Evolutionary conservation across 2,329 filamentous ascomycete genomes (phyloP).

Genomic region (Calcarisporium arbuscula): DNA sequence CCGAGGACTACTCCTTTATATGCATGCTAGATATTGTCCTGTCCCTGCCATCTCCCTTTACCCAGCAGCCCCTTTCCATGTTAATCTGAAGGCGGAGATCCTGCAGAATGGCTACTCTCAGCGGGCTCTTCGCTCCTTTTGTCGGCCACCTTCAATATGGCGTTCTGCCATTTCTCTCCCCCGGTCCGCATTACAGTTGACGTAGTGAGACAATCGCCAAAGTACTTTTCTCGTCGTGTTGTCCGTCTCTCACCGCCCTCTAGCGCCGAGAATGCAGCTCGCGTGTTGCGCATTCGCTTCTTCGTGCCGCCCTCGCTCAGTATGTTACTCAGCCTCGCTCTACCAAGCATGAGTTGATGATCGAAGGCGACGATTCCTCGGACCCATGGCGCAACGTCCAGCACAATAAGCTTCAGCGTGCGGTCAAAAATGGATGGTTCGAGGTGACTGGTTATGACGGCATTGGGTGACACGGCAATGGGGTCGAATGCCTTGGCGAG

Average conservation of each 20-base stretch:
- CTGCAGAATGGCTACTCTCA: background rate
- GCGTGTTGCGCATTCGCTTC: slow-evolving; percentile 60
- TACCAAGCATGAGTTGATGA: slow-evolving; percentile 60
- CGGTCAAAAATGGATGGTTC: slow-evolving; percentile 73
- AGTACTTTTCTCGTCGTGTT: slow-evolving; percentile 68
- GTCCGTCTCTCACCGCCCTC: slow-evolving; percentile 65
- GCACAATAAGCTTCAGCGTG: slow-evolving; percentile 55
- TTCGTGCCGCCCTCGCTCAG: slow-evolving; percentile 49
- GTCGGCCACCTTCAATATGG: slow-evolving; percentile 12
- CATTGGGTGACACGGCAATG: slow-evolving; percentile 46
- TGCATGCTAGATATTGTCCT: too few relatives aligned
- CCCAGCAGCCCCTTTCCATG: too few relatives aligned
- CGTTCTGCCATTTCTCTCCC: slow-evolving; percentile 31
- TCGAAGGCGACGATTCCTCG: slow-evolving; percentile 78
- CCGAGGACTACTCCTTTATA: too few relatives aligned
- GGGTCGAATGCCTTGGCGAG: slow-evolving; percentile 55
- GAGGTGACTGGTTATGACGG: slow-evolving; percentile 33
- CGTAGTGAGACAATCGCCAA: slow-evolving; percentile 55
- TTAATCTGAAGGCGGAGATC: background rate
- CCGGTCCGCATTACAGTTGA: slow-evolving; percentile 61
- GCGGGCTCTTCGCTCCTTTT: slow-evolving; percentile 9
- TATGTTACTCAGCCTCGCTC: slow-evolving; percentile 55
- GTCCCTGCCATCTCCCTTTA: too few relatives aligned
- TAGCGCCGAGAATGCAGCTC: slow-evolving; percentile 68
- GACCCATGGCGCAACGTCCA: slow-evolving; percentile 87